Evolutionary conservation across 2,329 filamentous ascomycete species (phyloP).

Genomic region (Colletotrichum phormii): DNA sequence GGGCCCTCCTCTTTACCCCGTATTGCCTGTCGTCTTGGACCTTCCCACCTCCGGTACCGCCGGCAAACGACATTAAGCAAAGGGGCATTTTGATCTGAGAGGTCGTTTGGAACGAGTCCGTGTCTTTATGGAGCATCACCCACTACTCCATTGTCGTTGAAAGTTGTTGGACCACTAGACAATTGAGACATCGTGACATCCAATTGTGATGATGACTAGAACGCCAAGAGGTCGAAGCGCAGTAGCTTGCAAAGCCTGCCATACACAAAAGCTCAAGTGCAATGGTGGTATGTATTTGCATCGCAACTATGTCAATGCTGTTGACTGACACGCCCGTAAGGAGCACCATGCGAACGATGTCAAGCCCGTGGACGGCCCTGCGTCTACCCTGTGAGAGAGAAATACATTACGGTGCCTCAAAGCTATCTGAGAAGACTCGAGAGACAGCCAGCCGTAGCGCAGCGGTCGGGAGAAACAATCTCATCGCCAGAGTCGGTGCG

Average conservation of each 20-base stretch:
- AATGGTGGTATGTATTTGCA: constrained; percentile 22
- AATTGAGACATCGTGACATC: neutral
- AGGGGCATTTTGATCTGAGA: neutral
- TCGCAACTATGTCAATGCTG: neutral
- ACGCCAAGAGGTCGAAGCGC: constrained; percentile 29
- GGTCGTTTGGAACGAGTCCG: neutral
- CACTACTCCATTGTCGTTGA: neutral
- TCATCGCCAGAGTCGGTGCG: neutral
- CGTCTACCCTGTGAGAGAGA: constrained; percentile 35
- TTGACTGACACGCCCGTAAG: neutral
- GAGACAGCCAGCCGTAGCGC: neutral
- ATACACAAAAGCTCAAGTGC: constrained; percentile 38
- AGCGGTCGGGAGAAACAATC: neutral
- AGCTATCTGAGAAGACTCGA: constrained; percentile 37
- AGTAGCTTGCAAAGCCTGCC: constrained; percentile 37
- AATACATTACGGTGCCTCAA: constrained; percentile 24
- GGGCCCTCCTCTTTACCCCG: neutral
- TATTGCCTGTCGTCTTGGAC: neutral
- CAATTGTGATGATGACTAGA: neutral
- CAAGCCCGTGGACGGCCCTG: constrained; percentile 10
- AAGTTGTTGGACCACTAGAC: neutral
- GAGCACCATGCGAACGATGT: constrained; percentile 20
- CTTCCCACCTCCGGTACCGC: neutral
- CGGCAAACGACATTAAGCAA: neutral
- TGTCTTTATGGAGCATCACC: neutral